Evolutionary conservation across 805 yeast genomes (phyloP), one percentile per base, ranked within the genome.

Genomic region (Saccharomycopsis sp.): DNA sequence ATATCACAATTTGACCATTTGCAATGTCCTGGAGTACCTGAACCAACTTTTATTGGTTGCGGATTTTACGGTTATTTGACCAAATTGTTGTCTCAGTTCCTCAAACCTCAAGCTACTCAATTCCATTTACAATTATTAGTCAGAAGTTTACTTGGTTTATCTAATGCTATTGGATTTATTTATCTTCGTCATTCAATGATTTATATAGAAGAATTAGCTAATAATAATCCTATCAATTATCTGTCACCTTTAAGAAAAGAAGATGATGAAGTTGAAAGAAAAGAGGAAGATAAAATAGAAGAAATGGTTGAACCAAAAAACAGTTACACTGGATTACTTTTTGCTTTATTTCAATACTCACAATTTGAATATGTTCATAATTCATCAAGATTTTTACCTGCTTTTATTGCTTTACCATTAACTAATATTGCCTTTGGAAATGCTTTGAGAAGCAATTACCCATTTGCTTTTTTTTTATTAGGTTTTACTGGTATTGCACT

Each of bases 321-420:
- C 19, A 12, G 36, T 4, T 21, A 8, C 13, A 57, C 67, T 9
- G 74, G 75, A 1, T 45, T 66, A 13, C 81, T 84, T 80, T 85
- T 69, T 53, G 62, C 70, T 18, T 42, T 80, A 2, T 66, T 87
- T 42, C 64, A 68, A 30, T 59, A 72, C 41, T 57, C 81, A 6
- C 92, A 87, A 55, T 89, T 88, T 61, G 96, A 89, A 55, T 46
- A 84, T 17, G 60, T 79, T 45, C 89, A 66, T 61, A 88, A 89
- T 55, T 66, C 83, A n/a, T 69, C 95, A 2, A 67, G 96, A 49
- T 75, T 94, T 0, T 64, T 89, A 43, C 96, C 96, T n/a, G 88
- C 88, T 58, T 81, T 80, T 50, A 62, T 88, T 42, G 87, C 82
- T 2, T 62, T 89, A 40, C 96, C 96, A 3, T 52, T 84, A 28